Conservation (phyloP, 1,139 yeast genomes). For the Keqinozyma sinolaborantium region DNA sequence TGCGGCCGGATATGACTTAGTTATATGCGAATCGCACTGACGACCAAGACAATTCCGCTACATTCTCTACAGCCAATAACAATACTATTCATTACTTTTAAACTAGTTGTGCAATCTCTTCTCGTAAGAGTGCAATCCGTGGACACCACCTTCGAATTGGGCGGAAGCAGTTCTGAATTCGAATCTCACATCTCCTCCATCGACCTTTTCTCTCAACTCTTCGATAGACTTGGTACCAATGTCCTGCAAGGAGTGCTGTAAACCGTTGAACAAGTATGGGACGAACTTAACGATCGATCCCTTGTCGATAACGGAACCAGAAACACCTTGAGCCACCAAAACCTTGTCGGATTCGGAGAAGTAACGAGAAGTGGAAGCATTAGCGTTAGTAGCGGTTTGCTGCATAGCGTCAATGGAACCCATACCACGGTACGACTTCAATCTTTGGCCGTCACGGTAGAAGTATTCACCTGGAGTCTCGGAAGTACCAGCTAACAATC, state of each 20-base stretch:
- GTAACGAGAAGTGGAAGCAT: slow-evolving; percentile 97
- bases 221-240: slow-evolving; percentile 76
- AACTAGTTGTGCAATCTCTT: slow-evolving; percentile 80
- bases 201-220: slow-evolving; percentile 63
- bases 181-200: slow-evolving; percentile 75
- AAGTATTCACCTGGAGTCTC: slow-evolving; percentile 99
- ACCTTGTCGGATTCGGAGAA: slow-evolving; percentile 95
- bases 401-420: slow-evolving; percentile 99
- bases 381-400: slow-evolving; percentile 81
- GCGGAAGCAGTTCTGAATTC: slow-evolving; percentile 99
- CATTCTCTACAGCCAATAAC: neutral
- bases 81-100: neutral
- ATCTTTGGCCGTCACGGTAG: slow-evolving; percentile 96
- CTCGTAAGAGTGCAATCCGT: slow-evolving; percentile 94
- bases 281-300: slow-evolving; percentile 92
- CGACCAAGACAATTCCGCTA: no score
- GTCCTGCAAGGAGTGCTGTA: slow-evolving; percentile 98
- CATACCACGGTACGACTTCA: slow-evolving; percentile 98
- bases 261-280: slow-evolving; percentile 91
- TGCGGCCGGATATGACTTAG: no score
- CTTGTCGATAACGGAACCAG: slow-evolving; percentile 95
- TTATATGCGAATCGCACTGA: no score
- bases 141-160: slow-evolving; percentile 98
- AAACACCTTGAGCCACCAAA: slow-evolving; percentile 98
- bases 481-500: slow-evolving; percentile 96